These are phyloP conservation scores for Metschnikowia anglica DNA, from an alignment of 805 yeast genomes.

Conservation along the genomic window DNA sequence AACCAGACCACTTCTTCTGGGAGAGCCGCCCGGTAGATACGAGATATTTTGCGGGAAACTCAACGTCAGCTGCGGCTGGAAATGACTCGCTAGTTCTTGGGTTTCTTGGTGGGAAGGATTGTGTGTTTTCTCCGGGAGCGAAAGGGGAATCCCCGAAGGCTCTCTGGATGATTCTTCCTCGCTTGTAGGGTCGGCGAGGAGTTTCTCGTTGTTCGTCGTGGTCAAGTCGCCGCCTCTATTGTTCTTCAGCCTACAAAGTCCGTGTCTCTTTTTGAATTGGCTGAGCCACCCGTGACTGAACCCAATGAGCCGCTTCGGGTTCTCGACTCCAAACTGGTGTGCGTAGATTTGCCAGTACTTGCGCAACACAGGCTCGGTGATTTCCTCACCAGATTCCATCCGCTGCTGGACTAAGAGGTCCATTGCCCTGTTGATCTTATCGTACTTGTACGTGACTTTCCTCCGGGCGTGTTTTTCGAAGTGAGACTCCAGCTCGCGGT, in stretches of 20 bases:
- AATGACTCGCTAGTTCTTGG: constrained; percentile 2
- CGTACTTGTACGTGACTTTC: constrained; percentile 50
- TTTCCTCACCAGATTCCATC: constrained; percentile 43
- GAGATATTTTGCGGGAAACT: constrained; percentile 12
- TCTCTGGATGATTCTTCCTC: constrained; percentile 4
- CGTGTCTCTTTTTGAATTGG: constrained; percentile 60
- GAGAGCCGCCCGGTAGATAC: constrained; percentile 5
- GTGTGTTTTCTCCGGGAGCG: no score
- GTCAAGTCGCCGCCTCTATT: constrained; percentile 26
- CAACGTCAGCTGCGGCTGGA: constrained; percentile 13
- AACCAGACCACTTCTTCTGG: not conserved
- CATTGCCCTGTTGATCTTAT: constrained; percentile 59
- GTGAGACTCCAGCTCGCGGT: constrained; percentile 33
- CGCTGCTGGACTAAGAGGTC: constrained; percentile 49
- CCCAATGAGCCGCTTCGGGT: constrained; percentile 54
- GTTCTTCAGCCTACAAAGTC: constrained; percentile 30
- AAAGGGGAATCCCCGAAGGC: not conserved
- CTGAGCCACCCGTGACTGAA: constrained; percentile 66
- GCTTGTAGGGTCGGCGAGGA: constrained; percentile 6
- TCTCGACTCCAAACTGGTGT: constrained; percentile 54
- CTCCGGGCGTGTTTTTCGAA: constrained; percentile 35
- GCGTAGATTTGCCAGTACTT: constrained; percentile 59
- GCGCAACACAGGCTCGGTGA: constrained; percentile 54
- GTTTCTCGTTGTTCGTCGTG: constrained; percentile 12
- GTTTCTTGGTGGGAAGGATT: no score